These are phyloP conservation scores for Ogataea methylovora DNA, from an alignment of 805 yeast genomes.

Conservation along the genomic window DNA sequence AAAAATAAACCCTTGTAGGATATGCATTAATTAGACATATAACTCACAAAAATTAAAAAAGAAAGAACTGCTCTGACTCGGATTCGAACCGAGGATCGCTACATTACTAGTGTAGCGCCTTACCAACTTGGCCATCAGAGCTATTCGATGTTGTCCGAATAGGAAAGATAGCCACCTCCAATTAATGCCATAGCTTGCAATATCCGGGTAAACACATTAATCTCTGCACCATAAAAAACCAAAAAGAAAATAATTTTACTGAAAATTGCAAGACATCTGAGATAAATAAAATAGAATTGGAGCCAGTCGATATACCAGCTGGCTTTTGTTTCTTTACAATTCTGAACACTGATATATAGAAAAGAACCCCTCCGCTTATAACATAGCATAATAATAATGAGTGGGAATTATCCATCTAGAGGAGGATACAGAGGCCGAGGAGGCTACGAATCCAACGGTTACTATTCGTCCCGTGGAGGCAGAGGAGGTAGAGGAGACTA, in stretches of 20 bases:
- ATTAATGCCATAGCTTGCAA: too few species aligned
- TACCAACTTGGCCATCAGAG: slow-evolving; percentile 29
- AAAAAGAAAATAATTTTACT: too few species aligned
- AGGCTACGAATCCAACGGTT: not conserved
- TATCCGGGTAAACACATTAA: too few species aligned
- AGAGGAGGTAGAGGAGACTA: slow-evolving; percentile 4
- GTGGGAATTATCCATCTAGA: slow-evolving; percentile 1
- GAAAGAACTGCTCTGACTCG: slow-evolving; percentile 23
- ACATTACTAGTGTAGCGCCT: slow-evolving; percentile 29
- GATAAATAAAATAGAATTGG: too few species aligned
- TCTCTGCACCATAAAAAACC: too few species aligned
- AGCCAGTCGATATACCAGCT: too few species aligned
- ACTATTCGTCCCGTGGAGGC: slow-evolving; percentile 2
- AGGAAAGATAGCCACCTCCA: too few species aligned
- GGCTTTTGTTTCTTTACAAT: too few species aligned
- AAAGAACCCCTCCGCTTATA: not conserved
- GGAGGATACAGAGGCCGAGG: slow-evolving; percentile 6
- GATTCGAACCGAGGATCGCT: slow-evolving; percentile 28
- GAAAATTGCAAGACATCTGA: too few species aligned
- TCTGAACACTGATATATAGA: too few species aligned
- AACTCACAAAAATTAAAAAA: slow-evolving; percentile 2
- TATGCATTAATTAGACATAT: too few species aligned
- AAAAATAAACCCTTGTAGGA: too few species aligned
- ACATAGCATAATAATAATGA: not conserved
- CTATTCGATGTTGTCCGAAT: slow-evolving; percentile 1